Evolutionary conservation across 1,284 basidiomycete species (phyloP).

Genomic region (Ganoderma lingzhi): DNA sequence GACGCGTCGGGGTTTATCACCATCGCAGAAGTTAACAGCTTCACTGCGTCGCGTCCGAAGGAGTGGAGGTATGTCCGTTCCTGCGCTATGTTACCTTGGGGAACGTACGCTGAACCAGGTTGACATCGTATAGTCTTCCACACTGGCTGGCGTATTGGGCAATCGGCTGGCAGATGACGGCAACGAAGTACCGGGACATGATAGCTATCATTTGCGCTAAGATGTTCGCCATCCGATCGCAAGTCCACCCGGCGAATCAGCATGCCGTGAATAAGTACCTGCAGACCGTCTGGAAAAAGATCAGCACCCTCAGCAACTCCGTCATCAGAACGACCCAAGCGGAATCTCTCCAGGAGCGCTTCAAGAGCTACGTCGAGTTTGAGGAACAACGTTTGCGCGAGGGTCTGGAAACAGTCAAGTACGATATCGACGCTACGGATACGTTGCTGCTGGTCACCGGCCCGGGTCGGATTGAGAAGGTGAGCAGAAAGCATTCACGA

Average conservation of each 20-base stretch:
- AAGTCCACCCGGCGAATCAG: conserved; percentile 28
- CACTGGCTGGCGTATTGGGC: conserved; percentile 37
- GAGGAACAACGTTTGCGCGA: conserved; percentile 31
- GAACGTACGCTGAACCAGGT: neutral
- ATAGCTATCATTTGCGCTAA: conserved; percentile 26
- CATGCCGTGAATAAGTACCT: conserved; percentile 29
- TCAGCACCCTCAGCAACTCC: conserved; percentile 19
- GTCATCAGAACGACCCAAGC: conserved; percentile 21
- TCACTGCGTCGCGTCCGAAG: conserved; percentile 21
- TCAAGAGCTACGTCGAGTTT: conserved; percentile 25
- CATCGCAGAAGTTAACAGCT: conserved; percentile 45
- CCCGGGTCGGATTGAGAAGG: conserved; percentile 28
- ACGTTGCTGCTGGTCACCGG: conserved; percentile 32
- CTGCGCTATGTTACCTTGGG: neutral
- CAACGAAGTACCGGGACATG: conserved; percentile 25
- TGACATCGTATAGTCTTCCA: conserved; percentile 17
- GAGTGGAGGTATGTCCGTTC: conserved; percentile 25
- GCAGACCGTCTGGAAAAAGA: conserved; percentile 19
- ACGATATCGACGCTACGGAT: conserved; percentile 33
- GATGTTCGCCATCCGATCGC: conserved; percentile 16
- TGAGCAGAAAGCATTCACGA: neutral
- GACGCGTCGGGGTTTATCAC: conserved; percentile 58
- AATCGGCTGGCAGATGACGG: conserved; percentile 33
- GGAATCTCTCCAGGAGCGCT: conserved; percentile 24
- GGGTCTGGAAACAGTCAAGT: conserved; percentile 29